Evolutionary conservation across 306 rosid genomes (phyloP), one percentile per base, ranked within the genome.

Genomic region (Castanea mollissima): DNA sequence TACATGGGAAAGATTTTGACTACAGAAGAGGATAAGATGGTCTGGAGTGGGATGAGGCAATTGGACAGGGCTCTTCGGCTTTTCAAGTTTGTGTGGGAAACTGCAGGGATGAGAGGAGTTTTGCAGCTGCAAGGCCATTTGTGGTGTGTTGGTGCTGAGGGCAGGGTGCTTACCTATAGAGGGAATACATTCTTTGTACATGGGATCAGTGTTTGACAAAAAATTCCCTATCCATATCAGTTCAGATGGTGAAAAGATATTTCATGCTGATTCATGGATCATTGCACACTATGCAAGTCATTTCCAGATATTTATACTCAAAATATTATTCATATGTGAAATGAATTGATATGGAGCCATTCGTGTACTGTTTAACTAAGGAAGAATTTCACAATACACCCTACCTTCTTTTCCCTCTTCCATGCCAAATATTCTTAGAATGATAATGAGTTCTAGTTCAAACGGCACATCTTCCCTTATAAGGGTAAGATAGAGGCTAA

Each of bases 31-130:
- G 96, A 91, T 76, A 84, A 81, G 75, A 85, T 85, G 89, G 82
- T 92, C 21, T 83, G 89, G 83, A 91, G 91, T 52, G 96, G 92
- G 38, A 91, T 92, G 80, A 92, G 83, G 91, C 99, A 92, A 79
- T 80, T 95, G 85, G 94, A 92, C 73, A 82, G 88, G 55, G 94
- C 83, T 2, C 92, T 95, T 16, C 90, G 91, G 38, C 83, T 95
- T 86, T 93, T 89, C 81, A 89, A 87, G 87, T 90, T 91, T 85
- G 88, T 93, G 13, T 95, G 96, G 94, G 97, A 95, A 88, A 89
- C 87, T 13, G 91, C 97, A 34, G 90, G 86, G 56, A 84, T 88
- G 92, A 89, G 88, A 80, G 99, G 90, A 19, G 70, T 58, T 58
- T 80, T 93, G 85, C 87, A 89, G 34, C 81, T 92, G 81, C 93